These are phyloP conservation scores for Coemansia erecta DNA, from an alignment of 192 early-diverging fungal genomes.

Conservation along the genomic window DNA sequence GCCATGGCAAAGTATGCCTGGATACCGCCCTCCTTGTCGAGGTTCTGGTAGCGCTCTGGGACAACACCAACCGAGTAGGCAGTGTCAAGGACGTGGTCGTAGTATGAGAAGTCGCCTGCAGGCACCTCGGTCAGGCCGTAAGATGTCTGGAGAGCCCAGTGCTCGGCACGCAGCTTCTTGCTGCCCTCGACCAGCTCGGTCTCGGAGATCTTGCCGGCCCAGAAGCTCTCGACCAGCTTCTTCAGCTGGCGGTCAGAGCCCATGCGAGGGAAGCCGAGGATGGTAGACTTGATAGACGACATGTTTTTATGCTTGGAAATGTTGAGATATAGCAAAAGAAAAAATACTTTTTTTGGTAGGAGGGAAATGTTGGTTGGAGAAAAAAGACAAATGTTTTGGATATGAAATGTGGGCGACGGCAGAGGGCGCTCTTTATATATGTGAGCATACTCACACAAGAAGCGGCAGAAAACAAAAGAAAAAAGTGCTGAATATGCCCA, in stretches of 20 bases:
- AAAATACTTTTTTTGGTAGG: background rate
- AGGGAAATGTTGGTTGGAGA: background rate
- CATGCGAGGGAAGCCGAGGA: conserved; percentile 88
- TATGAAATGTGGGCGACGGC: background rate
- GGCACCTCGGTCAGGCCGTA: conserved; percentile 83
- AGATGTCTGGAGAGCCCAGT: conserved; percentile 74
- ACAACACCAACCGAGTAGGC: conserved; percentile 62
- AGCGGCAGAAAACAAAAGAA: too few species aligned
- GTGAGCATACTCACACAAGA: too few species aligned
- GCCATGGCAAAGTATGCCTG: conserved; percentile 98
- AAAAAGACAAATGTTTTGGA: conserved; percentile 4
- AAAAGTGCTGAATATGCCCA: too few species aligned
- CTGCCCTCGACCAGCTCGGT: conserved; percentile 66
- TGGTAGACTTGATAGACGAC: conserved; percentile 51
- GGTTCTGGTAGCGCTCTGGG: conserved; percentile 67
- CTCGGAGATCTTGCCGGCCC: conserved; percentile 81
- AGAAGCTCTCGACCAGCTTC: conserved; percentile 92
- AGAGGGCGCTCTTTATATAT: too few species aligned
- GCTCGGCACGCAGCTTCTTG: conserved; percentile 64
- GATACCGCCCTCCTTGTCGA: conserved; percentile 59
- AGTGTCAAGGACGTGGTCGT: conserved; percentile 86
- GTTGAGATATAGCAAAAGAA: background rate
- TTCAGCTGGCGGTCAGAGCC: conserved; percentile 95
- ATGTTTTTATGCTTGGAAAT: conserved; percentile 18
- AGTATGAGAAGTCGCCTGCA: conserved; percentile 93